A percentile compares a stretch with the other conserved stretches of the same genome.
These are phyloP conservation scores for Kickxella alabastrina DNA, from an alignment of 192 early-diverging fungal genomes.

Conservation along the genomic window DNA sequence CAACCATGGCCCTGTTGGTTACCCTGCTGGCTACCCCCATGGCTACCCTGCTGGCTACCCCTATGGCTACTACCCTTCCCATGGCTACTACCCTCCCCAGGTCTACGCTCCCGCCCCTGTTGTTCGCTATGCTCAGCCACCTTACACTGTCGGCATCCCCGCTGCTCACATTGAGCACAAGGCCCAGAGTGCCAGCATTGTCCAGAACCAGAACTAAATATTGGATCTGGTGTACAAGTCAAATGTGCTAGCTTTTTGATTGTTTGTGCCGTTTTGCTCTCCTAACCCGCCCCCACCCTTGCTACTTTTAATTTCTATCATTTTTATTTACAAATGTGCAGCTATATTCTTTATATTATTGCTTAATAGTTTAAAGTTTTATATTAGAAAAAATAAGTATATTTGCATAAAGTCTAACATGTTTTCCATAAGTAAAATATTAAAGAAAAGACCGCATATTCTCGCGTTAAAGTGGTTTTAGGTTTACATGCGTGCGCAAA, in stretches of 20 bases:
- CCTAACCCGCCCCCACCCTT: neutral
- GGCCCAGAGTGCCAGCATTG: slow-evolving; percentile 35
- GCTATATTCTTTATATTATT: neutral
- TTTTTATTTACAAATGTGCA: neutral
- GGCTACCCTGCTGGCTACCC: slow-evolving; percentile 10
- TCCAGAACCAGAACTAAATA: slow-evolving; percentile 45
- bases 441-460: too few relatives aligned
- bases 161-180: slow-evolving; percentile 26
- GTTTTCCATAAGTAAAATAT: too few relatives aligned
- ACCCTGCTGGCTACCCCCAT: slow-evolving; percentile 10
- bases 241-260: neutral
- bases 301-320: neutral
- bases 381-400: neutral
- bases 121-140: slow-evolving; percentile 7
- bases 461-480: too few relatives aligned
- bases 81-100: slow-evolving; percentile 4
- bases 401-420: too few relatives aligned
- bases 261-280: neutral
- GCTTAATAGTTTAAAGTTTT: neutral
- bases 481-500: too few relatives aligned
- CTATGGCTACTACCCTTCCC: slow-evolving; percentile 8
- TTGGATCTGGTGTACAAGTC: neutral
- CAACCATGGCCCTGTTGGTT: slow-evolving; percentile 22
- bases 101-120: slow-evolving; percentile 5
- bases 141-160: slow-evolving; percentile 4